Percentiles rank a stretch among this genome's conserved stretches.
phyloP scores from a whole-genome alignment of 2,329 filamentous ascomycete genomes.

The Trichophyton simii region DNA sequence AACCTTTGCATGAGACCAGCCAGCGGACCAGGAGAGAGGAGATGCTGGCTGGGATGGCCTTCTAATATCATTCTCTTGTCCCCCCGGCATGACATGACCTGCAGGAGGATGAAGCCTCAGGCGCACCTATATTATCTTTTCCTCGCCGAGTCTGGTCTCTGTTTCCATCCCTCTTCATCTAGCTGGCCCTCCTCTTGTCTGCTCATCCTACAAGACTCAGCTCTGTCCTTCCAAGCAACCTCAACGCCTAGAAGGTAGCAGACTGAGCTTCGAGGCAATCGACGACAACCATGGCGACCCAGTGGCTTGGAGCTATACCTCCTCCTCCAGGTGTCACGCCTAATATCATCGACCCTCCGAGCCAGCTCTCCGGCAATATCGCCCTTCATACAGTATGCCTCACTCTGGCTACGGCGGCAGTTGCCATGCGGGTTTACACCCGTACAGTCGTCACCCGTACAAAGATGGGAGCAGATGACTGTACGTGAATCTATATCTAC shows the following conservation, averaged over 20 bases:
- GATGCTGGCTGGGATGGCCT: neutral
- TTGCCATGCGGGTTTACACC: conserved; percentile 4
- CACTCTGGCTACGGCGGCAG: neutral
- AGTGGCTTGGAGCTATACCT: conserved; percentile 4
- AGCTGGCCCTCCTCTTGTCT: neutral
- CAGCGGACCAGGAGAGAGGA: neutral
- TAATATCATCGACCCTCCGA: conserved; percentile 2
- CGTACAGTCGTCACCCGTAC: neutral
- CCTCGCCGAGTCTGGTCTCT: neutral
- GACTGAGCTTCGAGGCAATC: neutral
- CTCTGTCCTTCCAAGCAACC: neutral
- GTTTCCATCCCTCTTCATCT: neutral
- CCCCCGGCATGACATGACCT: neutral
- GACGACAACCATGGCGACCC: neutral
- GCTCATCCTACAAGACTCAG: conserved; percentile 1
- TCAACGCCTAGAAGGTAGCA: neutral
- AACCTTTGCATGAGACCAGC: neutral
- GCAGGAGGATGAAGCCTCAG: neutral
- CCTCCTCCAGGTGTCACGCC: conserved; percentile 1
- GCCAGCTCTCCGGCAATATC: neutral
- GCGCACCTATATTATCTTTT: neutral
- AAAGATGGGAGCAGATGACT: neutral
- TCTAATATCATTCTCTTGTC: neutral
- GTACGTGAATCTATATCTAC: neutral
- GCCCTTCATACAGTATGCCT: conserved; percentile 5